Percentiles rank a stretch among this genome's conserved stretches.
Evolutionary conservation across 2,329 filamentous ascomycete genomes (phyloP).

Genomic region (Macrophomina tecta): DNA sequence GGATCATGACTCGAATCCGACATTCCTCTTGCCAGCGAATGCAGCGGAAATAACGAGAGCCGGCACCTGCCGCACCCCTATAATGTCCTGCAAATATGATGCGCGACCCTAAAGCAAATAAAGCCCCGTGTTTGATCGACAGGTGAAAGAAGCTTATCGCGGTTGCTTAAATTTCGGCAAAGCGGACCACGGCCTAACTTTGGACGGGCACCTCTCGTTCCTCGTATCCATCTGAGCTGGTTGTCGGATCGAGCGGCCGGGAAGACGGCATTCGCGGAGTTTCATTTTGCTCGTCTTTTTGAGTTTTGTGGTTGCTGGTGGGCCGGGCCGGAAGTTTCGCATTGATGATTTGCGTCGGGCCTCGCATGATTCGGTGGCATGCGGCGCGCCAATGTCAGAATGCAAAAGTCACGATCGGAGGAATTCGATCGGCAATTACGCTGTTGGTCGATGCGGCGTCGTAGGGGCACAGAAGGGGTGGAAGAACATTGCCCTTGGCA

Average conservation of each 20-base stretch:
- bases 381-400: not conserved
- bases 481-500: too few species aligned
- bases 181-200: not conserved
- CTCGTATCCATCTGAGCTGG: not conserved
- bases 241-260: not conserved
- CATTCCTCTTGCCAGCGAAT: too few species aligned
- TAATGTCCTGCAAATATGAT: not conserved
- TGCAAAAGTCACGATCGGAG: not conserved
- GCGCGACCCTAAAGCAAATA: not conserved
- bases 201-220: not conserved
- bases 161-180: not conserved
- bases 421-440: too few species aligned
- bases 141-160: not conserved
- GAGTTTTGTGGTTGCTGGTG: constrained; percentile 1
- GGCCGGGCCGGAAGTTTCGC: constrained; percentile 5
- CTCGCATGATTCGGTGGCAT: not conserved
- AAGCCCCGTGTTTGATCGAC: not conserved
- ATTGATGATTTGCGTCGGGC: not conserved
- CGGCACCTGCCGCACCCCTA: too few species aligned
- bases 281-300: not conserved
- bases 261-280: not conserved
- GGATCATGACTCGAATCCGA: too few species aligned
- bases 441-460: not conserved
- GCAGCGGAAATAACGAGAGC: too few species aligned
- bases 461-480: too few species aligned